Evolutionary conservation across 805 yeast genomes (phyloP).

Genomic region (Lachancea sp.): DNA sequence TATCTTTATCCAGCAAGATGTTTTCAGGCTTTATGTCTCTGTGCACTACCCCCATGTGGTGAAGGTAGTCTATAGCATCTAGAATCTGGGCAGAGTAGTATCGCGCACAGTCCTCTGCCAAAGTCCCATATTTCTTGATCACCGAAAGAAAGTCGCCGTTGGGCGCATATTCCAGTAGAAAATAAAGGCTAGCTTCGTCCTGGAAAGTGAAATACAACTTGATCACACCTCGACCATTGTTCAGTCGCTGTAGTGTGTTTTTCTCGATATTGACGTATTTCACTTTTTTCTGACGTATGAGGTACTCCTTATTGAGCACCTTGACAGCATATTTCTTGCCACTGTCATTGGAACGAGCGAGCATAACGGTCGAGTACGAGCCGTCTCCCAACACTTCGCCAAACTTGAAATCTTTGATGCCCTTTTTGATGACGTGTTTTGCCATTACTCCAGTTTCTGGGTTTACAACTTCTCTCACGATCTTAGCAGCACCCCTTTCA

Average conservation of each 20-base stretch:
- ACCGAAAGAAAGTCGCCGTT: constrained; percentile 69
- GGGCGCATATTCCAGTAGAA: constrained; percentile 71
- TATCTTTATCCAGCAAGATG: constrained; percentile 54
- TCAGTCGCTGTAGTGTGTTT: constrained; percentile 66
- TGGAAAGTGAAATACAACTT: constrained; percentile 74
- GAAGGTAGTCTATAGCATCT: constrained; percentile 69
- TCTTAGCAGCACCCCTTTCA: constrained; percentile 53
- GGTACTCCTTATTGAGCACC: constrained; percentile 67
- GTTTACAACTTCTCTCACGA: constrained; percentile 40
- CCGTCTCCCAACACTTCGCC: constrained; percentile 92
- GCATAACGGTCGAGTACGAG: constrained; percentile 85
- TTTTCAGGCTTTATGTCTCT: constrained; percentile 83
- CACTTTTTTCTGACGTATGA: constrained; percentile 75
- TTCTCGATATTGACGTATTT: constrained; percentile 81
- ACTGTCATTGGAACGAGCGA: constrained; percentile 74
- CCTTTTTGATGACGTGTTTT: constrained; percentile 46
- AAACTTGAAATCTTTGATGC: constrained; percentile 80
- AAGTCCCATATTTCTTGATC: constrained; percentile 61
- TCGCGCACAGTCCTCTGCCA: constrained; percentile 60
- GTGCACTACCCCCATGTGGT: constrained; percentile 68
- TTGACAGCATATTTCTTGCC: constrained; percentile 74
- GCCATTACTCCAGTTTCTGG: constrained; percentile 42
- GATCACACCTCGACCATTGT: constrained; percentile 54
- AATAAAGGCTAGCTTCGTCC: constrained; percentile 65
- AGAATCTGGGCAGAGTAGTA: constrained; percentile 69